phyloP scores from a whole-genome alignment of 164 flowering plant species.

The Stephania cephalantha region DNA sequence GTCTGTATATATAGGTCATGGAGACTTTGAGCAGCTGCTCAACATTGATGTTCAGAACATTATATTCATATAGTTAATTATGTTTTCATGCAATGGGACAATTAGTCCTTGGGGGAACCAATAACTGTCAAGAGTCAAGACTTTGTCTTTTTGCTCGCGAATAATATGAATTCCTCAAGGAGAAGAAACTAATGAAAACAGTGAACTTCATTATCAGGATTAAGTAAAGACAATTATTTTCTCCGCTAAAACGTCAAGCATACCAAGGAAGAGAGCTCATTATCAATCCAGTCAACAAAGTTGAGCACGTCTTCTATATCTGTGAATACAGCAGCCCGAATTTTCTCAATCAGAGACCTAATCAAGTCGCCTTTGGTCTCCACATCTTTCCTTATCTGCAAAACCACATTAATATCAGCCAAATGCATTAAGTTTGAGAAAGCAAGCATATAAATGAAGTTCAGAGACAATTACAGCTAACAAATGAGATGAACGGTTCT shows the following conservation, averaged over 20 bases:
- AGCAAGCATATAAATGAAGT: neutral
- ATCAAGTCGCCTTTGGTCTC: slow-evolving; percentile 66
- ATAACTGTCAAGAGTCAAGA: neutral
- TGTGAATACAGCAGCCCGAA: slow-evolving; percentile 33
- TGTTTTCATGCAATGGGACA: neutral
- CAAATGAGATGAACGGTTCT: slow-evolving; percentile 64
- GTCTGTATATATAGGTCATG: neutral
- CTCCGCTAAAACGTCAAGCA: slow-evolving; percentile 2
- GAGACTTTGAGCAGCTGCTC: neutral
- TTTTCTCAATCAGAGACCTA: slow-evolving; percentile 48
- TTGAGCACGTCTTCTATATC: slow-evolving; percentile 52
- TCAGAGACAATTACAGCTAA: slow-evolving; percentile 41
- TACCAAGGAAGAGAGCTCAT: slow-evolving; percentile 64
- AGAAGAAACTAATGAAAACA: neutral
- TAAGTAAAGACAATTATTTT: neutral
- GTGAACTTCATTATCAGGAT: neutral
- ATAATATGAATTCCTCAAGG: neutral
- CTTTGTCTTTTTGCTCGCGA: no score
- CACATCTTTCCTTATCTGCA: slow-evolving; percentile 55
- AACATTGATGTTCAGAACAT: no score
- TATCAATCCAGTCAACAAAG: slow-evolving; percentile 66
- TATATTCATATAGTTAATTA: no score
- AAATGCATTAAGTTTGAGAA: slow-evolving; percentile 1
- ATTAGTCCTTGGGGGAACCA: neutral
- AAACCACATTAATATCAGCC: slow-evolving; percentile 1